Percentiles rank a stretch among this genome's conserved stretches.
These are phyloP conservation scores for Leptographium lundbergii DNA, from an alignment of 2,329 filamentous ascomycete species.

Conservation along the genomic window DNA sequence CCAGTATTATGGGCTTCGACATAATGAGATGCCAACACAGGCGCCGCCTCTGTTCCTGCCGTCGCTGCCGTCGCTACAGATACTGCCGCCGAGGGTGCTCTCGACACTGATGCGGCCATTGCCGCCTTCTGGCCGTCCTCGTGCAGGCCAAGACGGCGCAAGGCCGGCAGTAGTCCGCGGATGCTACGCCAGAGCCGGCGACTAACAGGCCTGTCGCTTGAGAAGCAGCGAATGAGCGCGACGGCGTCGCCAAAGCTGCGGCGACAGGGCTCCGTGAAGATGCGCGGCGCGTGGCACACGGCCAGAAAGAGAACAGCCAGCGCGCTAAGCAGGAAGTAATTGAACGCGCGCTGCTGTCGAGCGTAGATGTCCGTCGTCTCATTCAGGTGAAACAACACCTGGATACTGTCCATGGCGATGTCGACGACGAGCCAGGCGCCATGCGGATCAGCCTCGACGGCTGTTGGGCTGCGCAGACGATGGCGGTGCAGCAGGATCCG, in stretches of 20 bases:
- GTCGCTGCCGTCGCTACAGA: background rate
- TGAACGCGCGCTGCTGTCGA: conserved; percentile 25
- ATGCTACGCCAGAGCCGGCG: conserved; percentile 24
- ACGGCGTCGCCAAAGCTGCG: conserved; percentile 20
- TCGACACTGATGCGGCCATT: background rate
- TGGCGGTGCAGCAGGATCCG: conserved; percentile 31
- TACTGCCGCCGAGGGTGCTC: background rate
- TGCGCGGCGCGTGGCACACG: conserved; percentile 29
- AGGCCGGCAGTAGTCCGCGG: conserved; percentile 4
- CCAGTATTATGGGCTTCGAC: background rate
- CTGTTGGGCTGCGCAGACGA: conserved; percentile 24
- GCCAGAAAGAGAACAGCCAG: conserved; percentile 28
- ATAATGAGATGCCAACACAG: background rate
- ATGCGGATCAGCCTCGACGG: conserved; percentile 22
- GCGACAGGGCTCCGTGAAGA: conserved; percentile 24
- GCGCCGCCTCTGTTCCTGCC: background rate
- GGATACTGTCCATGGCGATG: conserved; percentile 20
- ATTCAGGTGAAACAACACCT: conserved; percentile 24
- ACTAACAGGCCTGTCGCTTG: conserved; percentile 19
- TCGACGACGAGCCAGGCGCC: conserved; percentile 27
- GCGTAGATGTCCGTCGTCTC: conserved; percentile 24
- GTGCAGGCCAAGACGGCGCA: background rate
- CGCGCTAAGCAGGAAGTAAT: conserved; percentile 27
- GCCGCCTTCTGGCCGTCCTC: background rate
- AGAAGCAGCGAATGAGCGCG: conserved; percentile 20